phyloP scores from a whole-genome alignment of 2,329 filamentous ascomycete species.

The Colletotrichum liaoningense region DNA sequence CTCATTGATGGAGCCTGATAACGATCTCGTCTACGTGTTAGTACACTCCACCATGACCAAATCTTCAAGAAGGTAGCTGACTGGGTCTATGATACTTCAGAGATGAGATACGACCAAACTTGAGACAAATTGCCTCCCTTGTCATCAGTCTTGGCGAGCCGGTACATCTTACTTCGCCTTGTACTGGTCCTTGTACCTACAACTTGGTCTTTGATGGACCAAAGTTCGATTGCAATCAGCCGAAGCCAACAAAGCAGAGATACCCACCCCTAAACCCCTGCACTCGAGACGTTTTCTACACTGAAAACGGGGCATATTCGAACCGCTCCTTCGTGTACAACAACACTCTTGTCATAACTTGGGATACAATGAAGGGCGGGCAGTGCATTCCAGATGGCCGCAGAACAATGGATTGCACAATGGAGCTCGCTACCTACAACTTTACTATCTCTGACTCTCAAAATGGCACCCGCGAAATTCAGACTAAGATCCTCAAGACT shows the following conservation, averaged over 20 bases:
- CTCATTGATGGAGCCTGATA: background rate
- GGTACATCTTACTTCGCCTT: background rate
- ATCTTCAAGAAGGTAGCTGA: background rate
- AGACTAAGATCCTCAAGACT: background rate
- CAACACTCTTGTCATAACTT: background rate
- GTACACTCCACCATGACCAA: background rate
- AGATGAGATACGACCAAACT: background rate
- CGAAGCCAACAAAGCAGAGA: background rate
- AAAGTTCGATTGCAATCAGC: background rate
- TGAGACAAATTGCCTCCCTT: background rate
- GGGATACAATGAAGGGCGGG: background rate
- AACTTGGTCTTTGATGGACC: background rate
- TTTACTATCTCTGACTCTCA: background rate
- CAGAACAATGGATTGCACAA: background rate
- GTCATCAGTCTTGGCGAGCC: slow-evolving; percentile 3
- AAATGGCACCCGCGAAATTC: background rate
- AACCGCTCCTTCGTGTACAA: background rate
- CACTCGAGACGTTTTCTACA: background rate
- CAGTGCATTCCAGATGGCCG: background rate
- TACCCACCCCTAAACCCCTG: background rate
- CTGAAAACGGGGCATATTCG: background rate
- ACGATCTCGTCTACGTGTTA: background rate
- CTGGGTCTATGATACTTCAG: background rate
- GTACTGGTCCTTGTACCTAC: background rate
- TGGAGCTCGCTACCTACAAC: background rate